phyloP scores from a whole-genome alignment of 192 early-diverging fungal genomes.

The Coemansia sp. region DNA sequence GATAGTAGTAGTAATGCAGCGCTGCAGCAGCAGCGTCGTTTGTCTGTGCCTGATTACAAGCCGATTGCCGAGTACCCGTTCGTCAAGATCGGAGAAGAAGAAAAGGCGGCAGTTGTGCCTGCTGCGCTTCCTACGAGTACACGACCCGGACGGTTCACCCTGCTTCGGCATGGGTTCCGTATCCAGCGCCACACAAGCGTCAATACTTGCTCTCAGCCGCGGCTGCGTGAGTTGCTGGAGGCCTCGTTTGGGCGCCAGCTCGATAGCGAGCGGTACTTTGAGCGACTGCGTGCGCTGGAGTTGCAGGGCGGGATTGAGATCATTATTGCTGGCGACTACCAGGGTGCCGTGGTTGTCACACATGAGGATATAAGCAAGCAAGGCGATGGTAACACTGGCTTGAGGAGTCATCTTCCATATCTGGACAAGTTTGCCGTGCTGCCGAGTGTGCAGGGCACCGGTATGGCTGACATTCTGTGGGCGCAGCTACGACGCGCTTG shows the following conservation, averaged over 20 bases:
- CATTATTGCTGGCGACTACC: constrained; percentile 89
- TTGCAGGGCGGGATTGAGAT: constrained; percentile 55
- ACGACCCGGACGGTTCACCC: constrained; percentile 60
- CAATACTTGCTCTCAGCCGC: constrained; percentile 43
- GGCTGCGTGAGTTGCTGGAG: constrained; percentile 68
- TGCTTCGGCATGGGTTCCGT: constrained; percentile 76
- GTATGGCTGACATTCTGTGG: constrained; percentile 96
- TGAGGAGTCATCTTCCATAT: constrained; percentile 54
- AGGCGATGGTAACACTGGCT: neutral
- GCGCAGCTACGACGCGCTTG: constrained; percentile 69
- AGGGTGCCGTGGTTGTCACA: constrained; percentile 87
- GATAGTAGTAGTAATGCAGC: neutral
- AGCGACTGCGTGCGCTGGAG: constrained; percentile 59
- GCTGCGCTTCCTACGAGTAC: neutral
- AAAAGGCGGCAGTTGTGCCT: neutral
- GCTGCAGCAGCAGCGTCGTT: constrained; percentile 23
- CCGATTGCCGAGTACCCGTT: constrained; percentile 44
- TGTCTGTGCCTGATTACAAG: constrained; percentile 28
- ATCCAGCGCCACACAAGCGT: constrained; percentile 63
- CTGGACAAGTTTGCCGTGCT: constrained; percentile 93
- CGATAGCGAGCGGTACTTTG: constrained; percentile 56
- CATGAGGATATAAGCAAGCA: constrained; percentile 50
- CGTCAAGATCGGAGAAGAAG: constrained; percentile 12
- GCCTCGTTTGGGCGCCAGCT: constrained; percentile 72
- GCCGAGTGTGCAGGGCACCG: constrained; percentile 86